phyloP scores from a whole-genome alignment of 352 stramenopile species.

The Phytophthora tubulina region DNA sequence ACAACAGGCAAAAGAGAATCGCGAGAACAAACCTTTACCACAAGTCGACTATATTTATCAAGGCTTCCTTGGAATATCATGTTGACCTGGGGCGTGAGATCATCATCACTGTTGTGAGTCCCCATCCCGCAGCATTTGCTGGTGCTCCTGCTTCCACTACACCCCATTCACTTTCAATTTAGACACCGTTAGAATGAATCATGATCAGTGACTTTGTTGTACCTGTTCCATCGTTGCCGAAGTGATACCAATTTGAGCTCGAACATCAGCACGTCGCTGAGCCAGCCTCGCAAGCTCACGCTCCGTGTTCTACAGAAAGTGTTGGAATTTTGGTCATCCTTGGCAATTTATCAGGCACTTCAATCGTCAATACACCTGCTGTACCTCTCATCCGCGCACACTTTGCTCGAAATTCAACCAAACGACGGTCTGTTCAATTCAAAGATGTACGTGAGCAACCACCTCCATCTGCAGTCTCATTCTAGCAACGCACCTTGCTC shows the following conservation, averaged over 20 bases:
- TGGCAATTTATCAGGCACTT: background rate
- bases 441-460: conserved; percentile 3
- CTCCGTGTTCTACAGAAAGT: conserved; percentile 29
- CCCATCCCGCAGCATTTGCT: conserved; percentile 41
- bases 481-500: conserved; percentile 16
- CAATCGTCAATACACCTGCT: background rate
- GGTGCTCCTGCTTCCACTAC: conserved; percentile 49
- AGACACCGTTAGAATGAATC: conserved; percentile 4
- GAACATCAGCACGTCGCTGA: conserved; percentile 24
- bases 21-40: background rate
- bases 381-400: conserved; percentile 42
- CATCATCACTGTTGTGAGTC: conserved; percentile 1
- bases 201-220: background rate
- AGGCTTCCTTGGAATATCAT: background rate
- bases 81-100: background rate
- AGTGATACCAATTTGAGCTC: conserved; percentile 39
- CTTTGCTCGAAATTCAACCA: conserved; percentile 34
- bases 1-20: conserved; percentile 8
- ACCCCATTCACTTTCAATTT: background rate
- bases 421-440: conserved; percentile 20
- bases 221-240: conserved; percentile 43
- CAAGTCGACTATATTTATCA: conserved; percentile 41
- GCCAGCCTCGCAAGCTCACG: conserved; percentile 41
- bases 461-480: background rate
- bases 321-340: background rate